Conservation (phyloP, 495 filamentous ascomycete species). For the Talaromyces liani region DNA sequence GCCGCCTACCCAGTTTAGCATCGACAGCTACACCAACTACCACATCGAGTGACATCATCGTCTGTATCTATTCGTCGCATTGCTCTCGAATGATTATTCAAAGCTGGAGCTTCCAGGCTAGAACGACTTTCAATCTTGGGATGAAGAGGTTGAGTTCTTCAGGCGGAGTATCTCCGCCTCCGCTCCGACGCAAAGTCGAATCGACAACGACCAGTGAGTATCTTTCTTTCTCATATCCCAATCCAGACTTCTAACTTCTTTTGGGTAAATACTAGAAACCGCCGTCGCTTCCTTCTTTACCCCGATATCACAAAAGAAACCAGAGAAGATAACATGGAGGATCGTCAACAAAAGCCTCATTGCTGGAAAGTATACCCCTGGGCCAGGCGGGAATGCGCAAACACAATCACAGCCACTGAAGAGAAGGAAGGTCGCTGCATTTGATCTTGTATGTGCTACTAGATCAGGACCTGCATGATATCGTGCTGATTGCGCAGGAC, state of each 20-base stretch:
- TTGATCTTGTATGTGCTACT: conserved; percentile 67
- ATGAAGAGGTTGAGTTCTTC: conserved; percentile 30
- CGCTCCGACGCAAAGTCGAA: conserved; percentile 51
- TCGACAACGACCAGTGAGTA: conserved; percentile 66
- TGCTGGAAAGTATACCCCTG: conserved; percentile 60
- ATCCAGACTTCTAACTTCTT: not conserved
- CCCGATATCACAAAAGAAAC: conserved; percentile 76
- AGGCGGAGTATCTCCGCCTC: conserved; percentile 36
- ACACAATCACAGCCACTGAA: conserved; percentile 13
- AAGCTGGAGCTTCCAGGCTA: not conserved
- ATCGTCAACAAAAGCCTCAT: conserved; percentile 62
- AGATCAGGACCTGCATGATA: not conserved
- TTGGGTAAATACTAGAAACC: conserved; percentile 39
- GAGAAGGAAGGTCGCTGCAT: conserved; percentile 68
- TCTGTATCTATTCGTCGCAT: not conserved
- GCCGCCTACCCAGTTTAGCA: not conserved
- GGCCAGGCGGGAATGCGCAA: conserved; percentile 17
- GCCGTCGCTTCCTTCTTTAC: conserved; percentile 83
- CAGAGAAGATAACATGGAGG: conserved; percentile 69
- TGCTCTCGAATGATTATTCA: not conserved
- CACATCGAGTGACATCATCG: not conserved
- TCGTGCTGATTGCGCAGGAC: conserved; percentile 46
- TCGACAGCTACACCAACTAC: not conserved
- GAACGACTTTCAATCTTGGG: conserved; percentile 7
- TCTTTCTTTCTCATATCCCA: not conserved